Conservation (phyloP, 2,329 filamentous ascomycete genomes). For the Coleophoma cylindrospora region DNA sequence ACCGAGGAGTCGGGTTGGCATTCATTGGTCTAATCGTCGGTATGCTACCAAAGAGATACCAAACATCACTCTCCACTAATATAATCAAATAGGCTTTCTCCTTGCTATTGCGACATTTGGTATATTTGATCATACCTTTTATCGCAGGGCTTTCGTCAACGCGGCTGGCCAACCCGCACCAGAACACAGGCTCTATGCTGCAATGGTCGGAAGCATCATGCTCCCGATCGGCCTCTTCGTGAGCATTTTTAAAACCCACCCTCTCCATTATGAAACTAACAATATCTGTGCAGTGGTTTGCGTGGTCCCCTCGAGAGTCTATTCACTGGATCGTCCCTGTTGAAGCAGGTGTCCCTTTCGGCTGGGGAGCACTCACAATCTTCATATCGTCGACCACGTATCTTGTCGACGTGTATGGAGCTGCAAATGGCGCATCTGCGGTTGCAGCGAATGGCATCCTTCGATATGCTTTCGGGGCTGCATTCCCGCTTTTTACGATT, state of each 20-base stretch:
- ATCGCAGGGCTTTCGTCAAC: too few relatives aligned
- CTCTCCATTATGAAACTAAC: not conserved
- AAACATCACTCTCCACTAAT: too few relatives aligned
- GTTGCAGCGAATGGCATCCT: constrained; percentile 54
- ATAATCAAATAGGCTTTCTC: not conserved
- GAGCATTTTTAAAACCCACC: not conserved
- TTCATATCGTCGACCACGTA: constrained; percentile 45
- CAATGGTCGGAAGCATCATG: too few relatives aligned
- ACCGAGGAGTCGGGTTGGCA: constrained; percentile 12
- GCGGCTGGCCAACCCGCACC: too few relatives aligned
- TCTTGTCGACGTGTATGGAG: constrained; percentile 49
- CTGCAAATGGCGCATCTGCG: constrained; percentile 50
- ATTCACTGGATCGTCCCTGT: constrained; percentile 46
- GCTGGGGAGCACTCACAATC: constrained; percentile 54
- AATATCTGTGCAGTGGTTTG: constrained; percentile 39
- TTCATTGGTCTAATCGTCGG: constrained; percentile 2
- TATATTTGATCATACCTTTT: too few relatives aligned
- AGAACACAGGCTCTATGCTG: too few relatives aligned
- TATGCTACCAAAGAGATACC: not conserved
- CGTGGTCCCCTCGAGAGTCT: constrained; percentile 44
- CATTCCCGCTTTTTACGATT: constrained; percentile 53
- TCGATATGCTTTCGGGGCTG: constrained; percentile 48
- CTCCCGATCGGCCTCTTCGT: not conserved
- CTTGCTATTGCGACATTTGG: too few relatives aligned
- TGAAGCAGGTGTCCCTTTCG: constrained; percentile 48